Conservation (phyloP, 2,329 filamentous ascomycete species). For the Botrytis sinoallii region DNA sequence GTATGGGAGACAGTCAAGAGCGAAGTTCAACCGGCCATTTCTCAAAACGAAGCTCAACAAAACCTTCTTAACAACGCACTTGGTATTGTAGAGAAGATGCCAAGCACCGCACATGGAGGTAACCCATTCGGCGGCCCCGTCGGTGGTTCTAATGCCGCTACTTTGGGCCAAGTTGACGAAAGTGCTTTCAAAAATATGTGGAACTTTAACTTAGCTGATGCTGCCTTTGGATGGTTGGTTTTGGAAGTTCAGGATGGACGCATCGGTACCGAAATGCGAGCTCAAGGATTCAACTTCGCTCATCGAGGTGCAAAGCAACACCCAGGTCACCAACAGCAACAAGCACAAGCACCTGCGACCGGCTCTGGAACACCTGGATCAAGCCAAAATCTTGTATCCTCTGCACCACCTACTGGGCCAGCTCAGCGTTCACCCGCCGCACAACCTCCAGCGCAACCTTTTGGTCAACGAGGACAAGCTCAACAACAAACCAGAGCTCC, state of each 20-base stretch:
- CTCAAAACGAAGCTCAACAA: conserved; percentile 90
- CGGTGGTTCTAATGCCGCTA: conserved; percentile 60
- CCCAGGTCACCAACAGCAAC: conserved; percentile 39
- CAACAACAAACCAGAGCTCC: conserved; percentile 36
- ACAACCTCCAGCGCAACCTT: conserved; percentile 31
- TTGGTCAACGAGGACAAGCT: conserved; percentile 32
- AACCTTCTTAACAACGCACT: conserved; percentile 87
- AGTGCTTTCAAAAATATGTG: conserved; percentile 99
- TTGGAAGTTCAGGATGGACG: conserved; percentile 92
- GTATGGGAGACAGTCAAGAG: conserved; percentile 98
- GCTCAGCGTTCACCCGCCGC: conserved; percentile 32
- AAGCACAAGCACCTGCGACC: conserved; percentile 35
- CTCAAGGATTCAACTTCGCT: conserved; percentile 98
- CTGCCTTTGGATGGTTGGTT: conserved; percentile 93
- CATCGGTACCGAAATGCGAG: conserved; percentile 97
- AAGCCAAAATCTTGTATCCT: conserved; percentile 37
- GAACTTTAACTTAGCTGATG: conserved; percentile 99
- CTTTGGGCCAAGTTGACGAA: conserved; percentile 89
- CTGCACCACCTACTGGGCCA: conserved; percentile 35
- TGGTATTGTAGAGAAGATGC: conserved; percentile 97
- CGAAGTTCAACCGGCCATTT: conserved; percentile 91
- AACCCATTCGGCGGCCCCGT: conserved; percentile 93
- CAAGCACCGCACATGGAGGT: conserved; percentile 85
- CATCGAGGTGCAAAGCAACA: conserved; percentile 84
- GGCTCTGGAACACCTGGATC: conserved; percentile 38